These are phyloP conservation scores for Leucocoprinus sp. DNA, from an alignment of 768 basidiomycete genomes.

Conservation along the genomic window DNA sequence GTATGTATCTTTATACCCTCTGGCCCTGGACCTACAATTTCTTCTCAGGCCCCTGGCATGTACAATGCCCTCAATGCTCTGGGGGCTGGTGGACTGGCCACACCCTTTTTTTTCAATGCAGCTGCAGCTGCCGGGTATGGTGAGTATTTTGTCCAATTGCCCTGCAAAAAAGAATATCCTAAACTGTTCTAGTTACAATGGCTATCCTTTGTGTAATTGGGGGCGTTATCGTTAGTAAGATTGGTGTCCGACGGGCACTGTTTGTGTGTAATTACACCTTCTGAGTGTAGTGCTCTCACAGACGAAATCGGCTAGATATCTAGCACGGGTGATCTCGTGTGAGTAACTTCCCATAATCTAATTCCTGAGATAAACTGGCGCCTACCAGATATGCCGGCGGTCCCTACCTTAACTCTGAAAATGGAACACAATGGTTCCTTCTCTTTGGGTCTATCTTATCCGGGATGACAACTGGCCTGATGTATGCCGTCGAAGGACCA, in stretches of 20 bases:
- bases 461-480: constrained; percentile 23
- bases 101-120: constrained; percentile 25
- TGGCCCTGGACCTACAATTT: background rate
- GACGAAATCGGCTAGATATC: constrained; percentile 16
- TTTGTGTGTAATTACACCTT: constrained; percentile 13
- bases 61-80: constrained; percentile 25
- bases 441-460: constrained; percentile 26
- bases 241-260: constrained; percentile 21
- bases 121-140: constrained; percentile 24
- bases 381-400: constrained; percentile 23
- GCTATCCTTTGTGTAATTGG: constrained; percentile 23
- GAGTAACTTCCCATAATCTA: background rate
- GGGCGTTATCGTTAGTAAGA: constrained; percentile 25
- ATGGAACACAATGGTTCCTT: constrained; percentile 27
- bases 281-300: background rate
- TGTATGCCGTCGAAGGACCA: constrained; percentile 26
- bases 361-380: background rate
- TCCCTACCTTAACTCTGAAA: constrained; percentile 25
- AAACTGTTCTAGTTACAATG: constrained; percentile 20
- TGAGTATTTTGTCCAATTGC: background rate
- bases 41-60: constrained; percentile 23
- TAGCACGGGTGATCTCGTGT: constrained; percentile 26
- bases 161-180: background rate
- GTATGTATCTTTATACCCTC: constrained; percentile 13
- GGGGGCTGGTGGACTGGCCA: constrained; percentile 25